phyloP scores from a whole-genome alignment of 805 yeast genomes.

The Saturnispora silvae region DNA sequence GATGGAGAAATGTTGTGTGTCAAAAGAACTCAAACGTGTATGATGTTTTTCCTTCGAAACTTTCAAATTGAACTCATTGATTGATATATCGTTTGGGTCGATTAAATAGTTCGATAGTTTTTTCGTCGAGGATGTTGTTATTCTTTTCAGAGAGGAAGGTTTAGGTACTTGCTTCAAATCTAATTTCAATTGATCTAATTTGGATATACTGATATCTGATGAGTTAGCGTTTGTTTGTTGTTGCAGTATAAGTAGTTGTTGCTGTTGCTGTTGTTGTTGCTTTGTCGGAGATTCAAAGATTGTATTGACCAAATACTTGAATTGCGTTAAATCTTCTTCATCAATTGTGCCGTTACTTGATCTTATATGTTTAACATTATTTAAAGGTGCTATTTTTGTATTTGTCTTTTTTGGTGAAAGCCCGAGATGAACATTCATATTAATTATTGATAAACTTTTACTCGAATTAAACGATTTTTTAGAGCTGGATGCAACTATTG shows the following conservation, averaged over 20 bases:
- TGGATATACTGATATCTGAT: too few species aligned
- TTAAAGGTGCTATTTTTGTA: too few species aligned
- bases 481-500: constrained; percentile 36
- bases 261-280: not conserved
- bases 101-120: constrained; percentile 19
- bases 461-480: constrained; percentile 34
- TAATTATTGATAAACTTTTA: constrained; percentile 11
- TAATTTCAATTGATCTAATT: too few species aligned
- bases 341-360: too few species aligned
- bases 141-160: too few species aligned
- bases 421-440: constrained; percentile 11
- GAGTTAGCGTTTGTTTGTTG: too few species aligned
- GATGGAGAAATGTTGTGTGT: too few species aligned
- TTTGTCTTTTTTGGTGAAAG: constrained; percentile 7
- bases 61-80: constrained; percentile 17
- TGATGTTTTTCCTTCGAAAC: not conserved
- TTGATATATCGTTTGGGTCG: constrained; percentile 13
- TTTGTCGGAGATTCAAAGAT: constrained; percentile 24
- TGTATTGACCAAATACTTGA: constrained; percentile 23
- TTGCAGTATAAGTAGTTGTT: not conserved
- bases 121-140: too few species aligned
- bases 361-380: too few species aligned
- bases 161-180: too few species aligned
- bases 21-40: too few species aligned
- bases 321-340: too few species aligned